These are phyloP conservation scores for Dioszegia aurantiaca DNA, from an alignment of 768 basidiomycete genomes.

Conservation along the genomic window DNA sequence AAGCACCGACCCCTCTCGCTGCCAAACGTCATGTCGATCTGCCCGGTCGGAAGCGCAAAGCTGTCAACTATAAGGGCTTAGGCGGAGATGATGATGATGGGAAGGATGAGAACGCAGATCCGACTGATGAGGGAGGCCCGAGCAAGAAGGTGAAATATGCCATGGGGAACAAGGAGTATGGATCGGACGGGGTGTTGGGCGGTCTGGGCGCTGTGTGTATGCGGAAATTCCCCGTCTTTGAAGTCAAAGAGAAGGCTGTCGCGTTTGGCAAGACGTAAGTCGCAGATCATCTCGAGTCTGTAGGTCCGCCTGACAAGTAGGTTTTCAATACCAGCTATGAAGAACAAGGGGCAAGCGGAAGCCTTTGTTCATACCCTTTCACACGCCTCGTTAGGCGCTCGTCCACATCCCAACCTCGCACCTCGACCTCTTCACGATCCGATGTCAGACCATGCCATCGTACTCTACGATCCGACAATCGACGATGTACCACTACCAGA, in stretches of 20 bases:
- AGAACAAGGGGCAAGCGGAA: slow-evolving; percentile 30
- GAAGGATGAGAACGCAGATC: slow-evolving; percentile 58
- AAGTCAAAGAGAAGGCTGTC: slow-evolving; percentile 42
- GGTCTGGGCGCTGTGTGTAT: slow-evolving; percentile 55
- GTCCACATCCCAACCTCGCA: slow-evolving; percentile 72
- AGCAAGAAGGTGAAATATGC: slow-evolving; percentile 66
- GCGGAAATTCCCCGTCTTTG: slow-evolving; percentile 59
- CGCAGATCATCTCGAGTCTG: too few relatives aligned
- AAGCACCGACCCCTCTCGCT: slow-evolving; percentile 39
- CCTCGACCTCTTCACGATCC: slow-evolving; percentile 95
- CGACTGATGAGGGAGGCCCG: slow-evolving; percentile 43
- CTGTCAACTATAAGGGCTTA: slow-evolving; percentile 71
- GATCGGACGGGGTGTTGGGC: slow-evolving; percentile 64
- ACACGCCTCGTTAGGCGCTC: slow-evolving; percentile 76
- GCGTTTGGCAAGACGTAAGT: slow-evolving; percentile 50
- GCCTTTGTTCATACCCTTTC: slow-evolving; percentile 58
- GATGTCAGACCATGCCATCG: slow-evolving; percentile 96
- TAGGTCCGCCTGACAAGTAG: slow-evolving; percentile 50
- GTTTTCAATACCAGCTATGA: slow-evolving; percentile 74
- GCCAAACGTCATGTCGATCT: slow-evolving; percentile 28
- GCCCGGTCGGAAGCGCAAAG: slow-evolving; percentile 70
- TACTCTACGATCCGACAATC: slow-evolving; percentile 92
- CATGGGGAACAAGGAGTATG: slow-evolving; percentile 61
- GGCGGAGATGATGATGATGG: slow-evolving; percentile 52
- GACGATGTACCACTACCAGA: slow-evolving; percentile 59